phyloP scores from a whole-genome alignment of 352 stramenopile species.

The Globisporangium megalacanthum region DNA sequence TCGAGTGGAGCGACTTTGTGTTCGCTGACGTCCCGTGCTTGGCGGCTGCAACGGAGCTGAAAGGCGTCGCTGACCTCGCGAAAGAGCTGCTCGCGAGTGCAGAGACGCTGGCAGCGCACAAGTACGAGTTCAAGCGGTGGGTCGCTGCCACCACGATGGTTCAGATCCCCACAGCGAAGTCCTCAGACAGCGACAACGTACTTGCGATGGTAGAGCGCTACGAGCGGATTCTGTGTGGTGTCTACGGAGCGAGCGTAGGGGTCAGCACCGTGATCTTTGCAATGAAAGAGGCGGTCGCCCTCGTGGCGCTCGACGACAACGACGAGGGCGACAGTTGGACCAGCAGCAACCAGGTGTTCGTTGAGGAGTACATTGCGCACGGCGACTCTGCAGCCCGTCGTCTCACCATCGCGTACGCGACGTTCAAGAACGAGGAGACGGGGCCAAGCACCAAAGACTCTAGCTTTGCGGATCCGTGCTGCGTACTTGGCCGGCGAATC shows the following conservation, averaged over 20 bases:
- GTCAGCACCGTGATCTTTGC: conserved; percentile 51
- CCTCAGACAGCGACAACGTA: neutral
- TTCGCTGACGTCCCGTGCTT: conserved; percentile 36
- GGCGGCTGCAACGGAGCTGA: conserved; percentile 13
- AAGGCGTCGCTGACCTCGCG: conserved; percentile 22
- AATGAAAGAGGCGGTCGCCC: conserved; percentile 38
- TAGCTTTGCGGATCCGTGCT: conserved; percentile 10
- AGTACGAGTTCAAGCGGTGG: conserved; percentile 64
- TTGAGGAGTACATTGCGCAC: conserved; percentile 45
- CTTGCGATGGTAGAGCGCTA: conserved; percentile 17
- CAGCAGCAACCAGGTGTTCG: conserved; percentile 11
- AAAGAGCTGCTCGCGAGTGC: conserved; percentile 27
- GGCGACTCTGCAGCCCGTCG: conserved; percentile 32
- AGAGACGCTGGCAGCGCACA: conserved; percentile 32
- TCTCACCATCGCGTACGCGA: conserved; percentile 25
- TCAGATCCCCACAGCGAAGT: conserved; percentile 16
- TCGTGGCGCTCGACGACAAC: neutral
- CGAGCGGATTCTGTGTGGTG: conserved; percentile 19
- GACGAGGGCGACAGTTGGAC: neutral
- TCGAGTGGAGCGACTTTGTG: conserved; percentile 79
- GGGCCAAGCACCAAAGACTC: neutral
- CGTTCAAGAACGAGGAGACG: conserved; percentile 11
- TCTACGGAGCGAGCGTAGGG: conserved; percentile 44
- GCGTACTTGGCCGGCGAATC: conserved; percentile 23
- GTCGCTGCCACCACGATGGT: conserved; percentile 37